A percentile compares a stretch with the other conserved stretches of the same genome.
phyloP scores from a whole-genome alignment of 2,329 filamentous ascomycete genomes.

The Magnaporthiopsis rhizophila region DNA sequence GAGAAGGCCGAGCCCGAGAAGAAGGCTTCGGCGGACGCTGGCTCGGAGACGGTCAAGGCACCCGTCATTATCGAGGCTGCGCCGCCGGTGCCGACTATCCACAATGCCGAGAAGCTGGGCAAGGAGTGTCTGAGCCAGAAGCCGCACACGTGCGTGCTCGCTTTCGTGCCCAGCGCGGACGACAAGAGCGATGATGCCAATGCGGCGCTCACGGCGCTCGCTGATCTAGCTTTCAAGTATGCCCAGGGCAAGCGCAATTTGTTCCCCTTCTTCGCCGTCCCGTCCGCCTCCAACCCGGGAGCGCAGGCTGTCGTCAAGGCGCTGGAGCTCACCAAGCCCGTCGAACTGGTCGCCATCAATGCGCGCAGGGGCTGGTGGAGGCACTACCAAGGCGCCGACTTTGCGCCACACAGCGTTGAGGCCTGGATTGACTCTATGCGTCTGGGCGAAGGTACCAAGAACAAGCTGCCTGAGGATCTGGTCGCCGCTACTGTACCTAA shows the following conservation, averaged over 20 bases:
- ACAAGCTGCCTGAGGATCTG: constrained; percentile 59
- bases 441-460: constrained; percentile 77
- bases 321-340: constrained; percentile 53
- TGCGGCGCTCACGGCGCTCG: constrained; percentile 54
- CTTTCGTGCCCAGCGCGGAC: constrained; percentile 53
- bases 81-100: constrained; percentile 59
- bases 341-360: constrained; percentile 77
- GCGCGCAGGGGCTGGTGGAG: constrained; percentile 82
- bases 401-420: constrained; percentile 58
- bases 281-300: constrained; percentile 47
- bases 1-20: constrained; percentile 29
- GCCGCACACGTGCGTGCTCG: constrained; percentile 76
- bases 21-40: constrained; percentile 28
- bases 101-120: constrained; percentile 54
- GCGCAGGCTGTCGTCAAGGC: constrained; percentile 45
- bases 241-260: constrained; percentile 55
- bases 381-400: constrained; percentile 52
- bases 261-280: constrained; percentile 78
- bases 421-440: constrained; percentile 86
- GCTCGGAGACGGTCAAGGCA: constrained; percentile 31
- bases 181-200: constrained; percentile 36
- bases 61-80: constrained; percentile 42
- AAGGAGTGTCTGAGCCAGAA: constrained; percentile 67
- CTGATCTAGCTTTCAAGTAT: constrained; percentile 71
- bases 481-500: constrained; percentile 32